Evolutionary conservation across 2,329 filamentous ascomycete species (phyloP), one percentile per base, ranked within the genome.

Genomic region (Hypoxylon rubiginosum): DNA sequence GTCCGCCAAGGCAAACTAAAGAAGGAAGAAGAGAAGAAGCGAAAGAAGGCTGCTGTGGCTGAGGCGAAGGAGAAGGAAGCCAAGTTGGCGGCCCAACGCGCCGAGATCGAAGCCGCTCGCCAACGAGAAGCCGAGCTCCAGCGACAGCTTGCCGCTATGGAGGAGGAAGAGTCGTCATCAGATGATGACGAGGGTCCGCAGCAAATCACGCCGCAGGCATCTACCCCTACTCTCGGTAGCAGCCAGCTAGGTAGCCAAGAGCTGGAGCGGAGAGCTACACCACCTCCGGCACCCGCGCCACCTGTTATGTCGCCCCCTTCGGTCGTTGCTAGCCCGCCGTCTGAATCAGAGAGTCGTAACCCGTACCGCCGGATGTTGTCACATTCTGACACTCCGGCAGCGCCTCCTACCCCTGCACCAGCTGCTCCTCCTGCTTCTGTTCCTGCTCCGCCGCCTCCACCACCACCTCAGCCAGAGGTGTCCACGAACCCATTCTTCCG

Each of bases 401-500:
- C 82, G 41, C 73, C 81, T 11, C 69, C 79, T 32, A 69, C 79
- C 7, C 74, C 80, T n/a, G 76, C 82, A 1, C 80, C 80, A 66
- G 79, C 82, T 56, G 82, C 82, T 15, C 78, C n/a, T n/a, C n/a
- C n/a, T n/a, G n/a, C n/a, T n/a, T n/a, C 84, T 30, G 75, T 82
- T 24, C 75, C 83, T 21, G 76, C 83, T 51, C 76, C 83, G 15
- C 77, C 79, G 17, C 78, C 43, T 1, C 43, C 79, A 24, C 78
- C 77, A 28, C 76, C 78, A 50, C 75, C 72, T 24, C 83, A 73
- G 71, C 80, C 86, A 34, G 85, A 90, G 50, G 85, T 87, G 24
- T 94, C 92, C n/a, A 98, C 93, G 9, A 99, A 99, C 77, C 96
- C 96, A 4, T 99, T 98, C 89, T 92, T 97, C 79, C 92, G 94